Conservation (phyloP, 2,329 filamentous ascomycete genomes). For the Diatrype stigma region DNA sequence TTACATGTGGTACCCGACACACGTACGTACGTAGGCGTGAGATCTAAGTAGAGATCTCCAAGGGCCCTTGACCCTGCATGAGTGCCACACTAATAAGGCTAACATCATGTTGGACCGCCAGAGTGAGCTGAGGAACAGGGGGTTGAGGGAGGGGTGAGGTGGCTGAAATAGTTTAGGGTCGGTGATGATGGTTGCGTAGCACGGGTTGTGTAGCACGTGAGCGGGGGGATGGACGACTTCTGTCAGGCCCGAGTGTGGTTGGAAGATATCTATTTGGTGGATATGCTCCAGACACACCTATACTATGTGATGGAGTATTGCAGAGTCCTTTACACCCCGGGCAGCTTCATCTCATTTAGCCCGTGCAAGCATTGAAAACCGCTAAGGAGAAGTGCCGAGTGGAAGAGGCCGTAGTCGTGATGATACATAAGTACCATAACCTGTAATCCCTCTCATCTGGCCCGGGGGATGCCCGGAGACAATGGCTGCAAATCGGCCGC, state of each 20-base stretch:
- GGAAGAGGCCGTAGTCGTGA: no score
- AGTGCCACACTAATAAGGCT: not conserved
- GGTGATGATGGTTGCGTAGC: no score
- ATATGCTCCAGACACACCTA: not conserved
- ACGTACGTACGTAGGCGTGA: not conserved
- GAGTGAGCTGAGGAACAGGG: not conserved
- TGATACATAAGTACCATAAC: no score
- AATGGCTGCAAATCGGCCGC: no score
- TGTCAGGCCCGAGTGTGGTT: not conserved
- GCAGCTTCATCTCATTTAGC: no score
- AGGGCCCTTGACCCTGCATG: not conserved
- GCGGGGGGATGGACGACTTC: not conserved
- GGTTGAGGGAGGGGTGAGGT: not conserved
- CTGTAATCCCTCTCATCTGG: no score
- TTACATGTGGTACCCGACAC: not conserved
- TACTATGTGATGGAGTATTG: no score
- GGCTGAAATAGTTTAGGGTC: not conserved
- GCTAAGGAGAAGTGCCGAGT: no score
- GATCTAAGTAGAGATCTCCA: constrained; percentile 1
- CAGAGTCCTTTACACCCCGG: no score
- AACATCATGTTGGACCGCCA: not conserved
- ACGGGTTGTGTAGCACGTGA: not conserved
- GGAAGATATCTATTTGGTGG: not conserved
- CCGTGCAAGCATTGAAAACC: no score
- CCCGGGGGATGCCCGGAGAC: no score